Percentiles rank a stretch among this genome's conserved stretches.
These are phyloP conservation scores for Xylariaceae sp. DNA, from an alignment of 2,329 filamentous ascomycete species.

Conservation along the genomic window DNA sequence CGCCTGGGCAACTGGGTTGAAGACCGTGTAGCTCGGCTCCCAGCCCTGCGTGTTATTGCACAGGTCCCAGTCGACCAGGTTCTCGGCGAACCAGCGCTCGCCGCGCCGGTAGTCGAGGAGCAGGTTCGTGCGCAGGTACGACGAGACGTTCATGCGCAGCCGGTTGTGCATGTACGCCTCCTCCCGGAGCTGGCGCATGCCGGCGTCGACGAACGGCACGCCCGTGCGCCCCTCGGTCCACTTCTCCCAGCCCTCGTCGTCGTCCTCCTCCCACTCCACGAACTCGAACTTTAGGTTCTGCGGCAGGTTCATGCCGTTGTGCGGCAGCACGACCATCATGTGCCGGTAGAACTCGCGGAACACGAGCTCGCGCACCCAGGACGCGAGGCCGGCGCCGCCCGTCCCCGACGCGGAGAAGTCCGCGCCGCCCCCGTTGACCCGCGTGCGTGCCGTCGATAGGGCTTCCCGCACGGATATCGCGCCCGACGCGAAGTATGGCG, in stretches of 20 bases:
- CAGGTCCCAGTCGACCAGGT: constrained; percentile 66
- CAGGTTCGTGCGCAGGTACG: constrained; percentile 68
- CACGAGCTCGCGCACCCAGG: constrained; percentile 37
- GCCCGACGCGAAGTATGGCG: constrained; percentile 43
- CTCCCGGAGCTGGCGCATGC: constrained; percentile 66
- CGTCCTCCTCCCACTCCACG: constrained; percentile 70
- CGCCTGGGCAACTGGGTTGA: constrained; percentile 71
- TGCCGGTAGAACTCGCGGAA: constrained; percentile 40
- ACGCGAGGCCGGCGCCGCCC: constrained; percentile 24
- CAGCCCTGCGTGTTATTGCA: constrained; percentile 69
- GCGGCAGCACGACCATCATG: constrained; percentile 31
- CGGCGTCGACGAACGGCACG: constrained; percentile 70
- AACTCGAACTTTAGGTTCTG: constrained; percentile 75
- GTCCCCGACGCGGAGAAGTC: constrained; percentile 21
- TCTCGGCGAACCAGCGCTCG: constrained; percentile 69
- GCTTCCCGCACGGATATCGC: constrained; percentile 34
- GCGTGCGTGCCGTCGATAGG: constrained; percentile 16
- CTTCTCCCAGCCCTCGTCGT: constrained; percentile 59
- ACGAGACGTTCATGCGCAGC: constrained; percentile 68
- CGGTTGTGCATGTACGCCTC: constrained; percentile 72
- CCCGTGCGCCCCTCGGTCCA: constrained; percentile 69
- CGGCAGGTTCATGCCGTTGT: constrained; percentile 69
- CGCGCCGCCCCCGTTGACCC: constrained; percentile 19
- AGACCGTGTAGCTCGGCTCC: constrained; percentile 76
- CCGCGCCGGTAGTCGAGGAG: constrained; percentile 70